A percentile compares a stretch with the other conserved stretches of the same genome.
These are phyloP conservation scores for Entophlyctis luteolus DNA, from an alignment of 192 early-diverging fungal species.

Conservation along the genomic window DNA sequence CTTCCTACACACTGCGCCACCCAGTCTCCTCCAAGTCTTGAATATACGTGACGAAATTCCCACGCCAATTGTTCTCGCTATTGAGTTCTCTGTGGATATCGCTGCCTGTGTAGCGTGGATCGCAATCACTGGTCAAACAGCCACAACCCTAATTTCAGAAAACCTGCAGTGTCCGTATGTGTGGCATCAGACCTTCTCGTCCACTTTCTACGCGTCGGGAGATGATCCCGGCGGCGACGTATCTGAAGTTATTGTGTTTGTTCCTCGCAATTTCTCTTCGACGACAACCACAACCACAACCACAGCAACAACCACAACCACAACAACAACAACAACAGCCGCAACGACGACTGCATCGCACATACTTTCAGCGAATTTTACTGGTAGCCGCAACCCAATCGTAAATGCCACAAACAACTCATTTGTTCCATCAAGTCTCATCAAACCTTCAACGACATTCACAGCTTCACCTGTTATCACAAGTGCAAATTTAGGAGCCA, in stretches of 20 bases:
- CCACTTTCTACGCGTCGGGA: background rate
- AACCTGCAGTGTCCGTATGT: slow-evolving; percentile 8
- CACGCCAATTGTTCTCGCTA: background rate
- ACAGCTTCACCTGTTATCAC: background rate
- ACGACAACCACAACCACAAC: background rate
- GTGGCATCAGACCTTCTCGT: background rate
- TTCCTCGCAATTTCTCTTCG: background rate
- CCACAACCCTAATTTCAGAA: background rate
- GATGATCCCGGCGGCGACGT: background rate
- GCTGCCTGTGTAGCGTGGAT: slow-evolving; percentile 1
- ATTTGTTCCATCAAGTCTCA: no score
- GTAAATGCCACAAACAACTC: no score
- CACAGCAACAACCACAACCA: background rate
- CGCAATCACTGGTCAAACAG: background rate
- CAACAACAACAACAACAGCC: background rate
- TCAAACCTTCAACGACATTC: background rate
- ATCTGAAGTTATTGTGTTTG: background rate
- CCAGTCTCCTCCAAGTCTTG: no score
- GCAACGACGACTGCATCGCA: background rate
- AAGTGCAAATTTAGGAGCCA: background rate
- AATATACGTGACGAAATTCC: slow-evolving; percentile 6
- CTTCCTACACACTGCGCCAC: background rate
- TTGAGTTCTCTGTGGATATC: slow-evolving; percentile 6
- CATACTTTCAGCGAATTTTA: no score
- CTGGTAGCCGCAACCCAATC: no score